These are phyloP conservation scores for Hansfordia pulvinata DNA, from an alignment of 2,329 filamentous ascomycete genomes.

Conservation along the genomic window DNA sequence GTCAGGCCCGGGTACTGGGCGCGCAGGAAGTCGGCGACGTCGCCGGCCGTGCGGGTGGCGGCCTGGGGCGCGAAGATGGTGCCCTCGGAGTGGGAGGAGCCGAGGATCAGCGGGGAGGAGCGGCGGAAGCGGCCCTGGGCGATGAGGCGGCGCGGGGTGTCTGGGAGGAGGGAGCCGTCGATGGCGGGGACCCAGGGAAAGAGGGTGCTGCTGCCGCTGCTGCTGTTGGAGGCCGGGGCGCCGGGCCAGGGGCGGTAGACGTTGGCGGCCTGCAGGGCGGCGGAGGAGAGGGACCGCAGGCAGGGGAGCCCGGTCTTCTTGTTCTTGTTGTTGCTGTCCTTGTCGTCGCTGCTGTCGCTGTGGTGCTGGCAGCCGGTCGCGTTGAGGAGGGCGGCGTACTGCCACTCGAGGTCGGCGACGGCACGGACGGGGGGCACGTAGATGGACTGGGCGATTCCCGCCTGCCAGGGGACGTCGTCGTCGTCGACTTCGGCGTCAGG, in stretches of 20 bases:
- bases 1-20: constrained; percentile 44
- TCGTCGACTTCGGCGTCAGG: too few species aligned
- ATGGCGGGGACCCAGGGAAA: constrained; percentile 42
- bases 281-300: constrained; percentile 25
- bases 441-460: too few species aligned
- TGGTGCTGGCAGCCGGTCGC: too few species aligned
- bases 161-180: constrained; percentile 36
- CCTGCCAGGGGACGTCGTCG: too few species aligned
- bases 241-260: constrained; percentile 24
- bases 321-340: too few species aligned
- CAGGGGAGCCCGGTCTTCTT: constrained; percentile 26
- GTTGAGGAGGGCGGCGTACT: too few species aligned
- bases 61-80: constrained; percentile 44
- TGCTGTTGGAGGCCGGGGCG: too few species aligned
- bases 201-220: constrained; percentile 21
- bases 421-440: too few species aligned
- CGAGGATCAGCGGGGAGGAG: constrained; percentile 39
- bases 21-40: constrained; percentile 41
- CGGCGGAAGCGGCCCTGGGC: constrained; percentile 33
- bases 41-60: constrained; percentile 24
- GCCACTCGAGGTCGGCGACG: too few species aligned
- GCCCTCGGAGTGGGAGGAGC: constrained; percentile 51
- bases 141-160: constrained; percentile 36
- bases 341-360: too few species aligned
- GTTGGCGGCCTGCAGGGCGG: constrained; percentile 27